Conservation (phyloP, 306 rosid species). For the Medicago arabica region DNA sequence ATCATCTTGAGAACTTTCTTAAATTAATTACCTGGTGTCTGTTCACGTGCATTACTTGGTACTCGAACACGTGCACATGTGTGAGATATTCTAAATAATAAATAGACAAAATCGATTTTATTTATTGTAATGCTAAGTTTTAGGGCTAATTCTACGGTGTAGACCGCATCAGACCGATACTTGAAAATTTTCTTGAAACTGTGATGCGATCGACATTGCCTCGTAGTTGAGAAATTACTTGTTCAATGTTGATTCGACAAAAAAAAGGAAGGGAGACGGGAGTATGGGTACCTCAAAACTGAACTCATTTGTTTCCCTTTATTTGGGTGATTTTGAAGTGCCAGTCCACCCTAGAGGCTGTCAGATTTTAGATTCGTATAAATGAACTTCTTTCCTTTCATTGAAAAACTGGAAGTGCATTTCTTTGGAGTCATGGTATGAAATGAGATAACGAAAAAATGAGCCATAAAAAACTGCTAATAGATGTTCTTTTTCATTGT, state of each 20-base stretch:
- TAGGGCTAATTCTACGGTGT: background rate
- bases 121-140: background rate
- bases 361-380: background rate
- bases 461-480: no score
- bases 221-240: background rate
- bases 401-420: conserved; percentile 9
- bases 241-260: background rate
- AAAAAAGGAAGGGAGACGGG: background rate
- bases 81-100: background rate
- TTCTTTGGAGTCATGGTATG: background rate
- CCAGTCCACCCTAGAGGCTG: background rate
- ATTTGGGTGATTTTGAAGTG: background rate
- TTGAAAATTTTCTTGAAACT: background rate
- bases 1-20: conserved; percentile 15
- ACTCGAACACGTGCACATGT: background rate
- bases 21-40: conserved; percentile 33
- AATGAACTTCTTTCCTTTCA: background rate
- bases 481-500: no score
- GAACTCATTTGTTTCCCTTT: background rate
- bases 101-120: background rate
- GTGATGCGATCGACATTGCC: background rate
- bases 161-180: background rate
- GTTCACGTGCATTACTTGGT: background rate
- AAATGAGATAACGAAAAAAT: no score
- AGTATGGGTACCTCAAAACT: background rate